Conservation (phyloP, 805 yeast genomes). For the Grigorovia transvaalensis region DNA sequence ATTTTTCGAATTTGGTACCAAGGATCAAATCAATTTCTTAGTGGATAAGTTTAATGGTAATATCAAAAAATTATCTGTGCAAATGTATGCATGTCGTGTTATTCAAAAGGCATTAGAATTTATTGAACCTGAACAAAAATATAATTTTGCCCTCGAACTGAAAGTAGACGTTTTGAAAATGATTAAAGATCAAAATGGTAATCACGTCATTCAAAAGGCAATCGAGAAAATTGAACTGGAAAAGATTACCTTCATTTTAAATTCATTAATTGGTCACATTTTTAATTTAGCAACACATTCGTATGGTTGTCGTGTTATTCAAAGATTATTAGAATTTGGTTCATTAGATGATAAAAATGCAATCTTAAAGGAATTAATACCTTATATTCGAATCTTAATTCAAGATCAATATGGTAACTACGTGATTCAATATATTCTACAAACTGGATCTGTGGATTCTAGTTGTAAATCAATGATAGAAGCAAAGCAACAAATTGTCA, state of each 20-base stretch:
- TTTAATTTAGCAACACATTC: conserved; percentile 89
- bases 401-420: conserved; percentile 98
- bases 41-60: conserved; percentile 50
- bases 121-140: conserved; percentile 52
- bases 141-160: conserved; percentile 60
- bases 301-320: conserved; percentile 95
- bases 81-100: conserved; percentile 97
- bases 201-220: conserved; percentile 93
- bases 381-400: conserved; percentile 62
- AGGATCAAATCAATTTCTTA: conserved; percentile 56
- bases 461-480: conserved; percentile 33
- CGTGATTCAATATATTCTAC: conserved; percentile 91
- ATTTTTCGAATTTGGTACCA: conserved; percentile 74
- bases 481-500: conserved; percentile 38
- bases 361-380: conserved; percentile 62
- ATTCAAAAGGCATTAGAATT: conserved; percentile 88
- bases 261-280: conserved; percentile 56
- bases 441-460: conserved; percentile 28
- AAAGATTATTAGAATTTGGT: conserved; percentile 78
- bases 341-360: conserved; percentile 50
- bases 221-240: conserved; percentile 76
- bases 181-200: conserved; percentile 94
- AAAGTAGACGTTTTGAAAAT: conserved; percentile 49
- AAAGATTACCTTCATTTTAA: conserved; percentile 59
- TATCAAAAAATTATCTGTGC: conserved; percentile 66